Conservation (phyloP, 768 basidiomycete species). For the Lactarius tabidus region DNA sequence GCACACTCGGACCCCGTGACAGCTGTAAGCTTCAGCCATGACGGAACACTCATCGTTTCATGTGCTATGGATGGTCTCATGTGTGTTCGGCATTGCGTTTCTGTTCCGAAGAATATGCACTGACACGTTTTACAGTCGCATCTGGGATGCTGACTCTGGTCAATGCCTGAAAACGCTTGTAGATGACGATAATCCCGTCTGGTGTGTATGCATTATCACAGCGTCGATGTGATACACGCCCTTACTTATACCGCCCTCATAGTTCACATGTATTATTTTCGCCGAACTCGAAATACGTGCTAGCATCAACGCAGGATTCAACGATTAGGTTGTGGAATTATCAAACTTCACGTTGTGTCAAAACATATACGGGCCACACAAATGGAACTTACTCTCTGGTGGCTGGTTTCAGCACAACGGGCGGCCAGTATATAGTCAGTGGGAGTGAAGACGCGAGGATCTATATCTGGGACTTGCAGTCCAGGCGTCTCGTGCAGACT, state of each 20-base stretch:
- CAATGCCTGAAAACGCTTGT: slow-evolving; percentile 97
- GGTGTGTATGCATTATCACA: slow-evolving; percentile 43
- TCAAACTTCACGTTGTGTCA: slow-evolving; percentile 84
- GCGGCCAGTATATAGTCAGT: slow-evolving; percentile 69
- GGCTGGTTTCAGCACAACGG: slow-evolving; percentile 57
- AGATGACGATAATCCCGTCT: slow-evolving; percentile 94
- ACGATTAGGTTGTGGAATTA: slow-evolving; percentile 94
- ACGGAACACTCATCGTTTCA: slow-evolving; percentile 91
- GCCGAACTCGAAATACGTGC: slow-evolving; percentile 85
- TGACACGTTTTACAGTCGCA: slow-evolving; percentile 54
- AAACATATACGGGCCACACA: slow-evolving; percentile 84
- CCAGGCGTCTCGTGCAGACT: slow-evolving; percentile 66
- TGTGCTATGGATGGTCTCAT: slow-evolving; percentile 97
- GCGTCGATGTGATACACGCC: neutral
- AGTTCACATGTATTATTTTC: slow-evolving; percentile 90
- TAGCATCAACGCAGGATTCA: slow-evolving; percentile 91
- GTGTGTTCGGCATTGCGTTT: slow-evolving; percentile 43
- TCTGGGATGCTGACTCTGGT: slow-evolving; percentile 97
- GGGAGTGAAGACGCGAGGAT: slow-evolving; percentile 90
- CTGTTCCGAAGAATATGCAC: neutral
- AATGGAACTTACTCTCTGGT: slow-evolving; percentile 83
- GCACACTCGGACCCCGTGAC: slow-evolving; percentile 98
- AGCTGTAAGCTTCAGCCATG: slow-evolving; percentile 88
- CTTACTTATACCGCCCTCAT: slow-evolving; percentile 5
- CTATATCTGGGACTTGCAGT: slow-evolving; percentile 88